Base-by-base conservation (phyloP, 2,329 filamentous ascomycete genomes). In the Apiospora koreana region DNA sequence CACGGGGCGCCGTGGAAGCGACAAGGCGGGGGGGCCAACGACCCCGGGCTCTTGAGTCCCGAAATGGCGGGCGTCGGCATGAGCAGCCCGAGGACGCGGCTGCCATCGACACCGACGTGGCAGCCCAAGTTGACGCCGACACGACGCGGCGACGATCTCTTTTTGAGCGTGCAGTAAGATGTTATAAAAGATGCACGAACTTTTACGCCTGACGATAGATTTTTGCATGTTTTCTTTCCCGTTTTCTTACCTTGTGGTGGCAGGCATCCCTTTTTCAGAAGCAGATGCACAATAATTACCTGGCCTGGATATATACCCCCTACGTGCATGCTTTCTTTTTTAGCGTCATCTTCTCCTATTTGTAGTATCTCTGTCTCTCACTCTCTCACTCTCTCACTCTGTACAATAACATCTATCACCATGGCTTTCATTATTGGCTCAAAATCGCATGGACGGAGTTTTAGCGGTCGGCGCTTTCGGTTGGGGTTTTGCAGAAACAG, bases 91-190 rank as follows among this genome's bases (percentile, higher is more conserved):
- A 73, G 69, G 64, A 71, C 71, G 38, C 74, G 71, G 9, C 75
- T 85, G 54, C 85, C 86, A 0, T 79, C 78, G 45, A 87, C 86
- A 46, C 89, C 89, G 0, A 85, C 85, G 1, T 91, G 90, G 89
- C 83, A 89, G 74, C 91, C 91, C 3, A 87, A 86, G 73, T 76
- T 93, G 75, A 93, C 91, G 64, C 92, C 92, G 2, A 90, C 89
- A 70, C 82, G 90, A 71, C 85, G 89, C 66, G 91, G 92, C 0
- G 88, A 91, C 35, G 90, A 93, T 77, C 76, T 93, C 71, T 91
- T 87, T 73, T 76, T 90, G 74, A 86, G 86, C 73, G 87, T 90
- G 72, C 83, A 85, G 71, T 89, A 73, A 78, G 4, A 38, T 18
- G 14, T 8, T 43, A 43, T 43, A n/a, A n/a, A 31, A 38, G 28